Evolutionary conservation across 2,329 filamentous ascomycete species (phyloP), one percentile per base, ranked within the genome.

Genomic region (Pestalotiopsis sp.): DNA sequence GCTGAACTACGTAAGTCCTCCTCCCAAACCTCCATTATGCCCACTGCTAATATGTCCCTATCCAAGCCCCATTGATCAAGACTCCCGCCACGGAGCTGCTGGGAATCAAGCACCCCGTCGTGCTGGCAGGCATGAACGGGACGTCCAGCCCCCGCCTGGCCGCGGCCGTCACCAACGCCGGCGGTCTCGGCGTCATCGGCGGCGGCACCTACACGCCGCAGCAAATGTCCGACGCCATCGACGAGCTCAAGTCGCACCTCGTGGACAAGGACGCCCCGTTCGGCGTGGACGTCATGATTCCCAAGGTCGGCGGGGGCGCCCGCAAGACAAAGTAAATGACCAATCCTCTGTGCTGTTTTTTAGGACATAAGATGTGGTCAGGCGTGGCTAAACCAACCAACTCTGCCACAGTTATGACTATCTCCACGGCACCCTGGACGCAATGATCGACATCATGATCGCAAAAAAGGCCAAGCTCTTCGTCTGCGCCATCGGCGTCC

Each of bases 91-190:
- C 95, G 72, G 94, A 97, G 88, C 92, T 97, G 73, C 91, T 98
- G 82, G 93, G 93, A 86, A 97, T 98, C 88, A 92, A 96, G 81
- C 94, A 98, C 84, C 95, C 95, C 69, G 85, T 98, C 78, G 85
- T 98, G 78, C 91, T 98, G 71, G 95, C 95, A 74, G 95, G 95
- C 80, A 98, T 98, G 95, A 98, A 98, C 86, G 94, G 97, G 72
- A 95, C 95, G 68, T 94, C 95, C 68, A 95, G 95, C 60, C 94
- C 95, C 68, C 94, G 93, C 86, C 91, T 98, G 77, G 95, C 95
- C 67, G 95, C 95, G 56, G 95, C 95, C 61, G 95, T 98, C 76
- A 95, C 94, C 75, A 97, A 98, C 81, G 95, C 95, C 64, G 95
- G 95, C 75, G 95, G 95, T 76, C 87, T 98, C 69, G 95, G 95